Percentiles rank a stretch among this genome's conserved stretches.
These are phyloP conservation scores for Lactarius trivialis DNA, from an alignment of 768 basidiomycete species.

Conservation along the genomic window DNA sequence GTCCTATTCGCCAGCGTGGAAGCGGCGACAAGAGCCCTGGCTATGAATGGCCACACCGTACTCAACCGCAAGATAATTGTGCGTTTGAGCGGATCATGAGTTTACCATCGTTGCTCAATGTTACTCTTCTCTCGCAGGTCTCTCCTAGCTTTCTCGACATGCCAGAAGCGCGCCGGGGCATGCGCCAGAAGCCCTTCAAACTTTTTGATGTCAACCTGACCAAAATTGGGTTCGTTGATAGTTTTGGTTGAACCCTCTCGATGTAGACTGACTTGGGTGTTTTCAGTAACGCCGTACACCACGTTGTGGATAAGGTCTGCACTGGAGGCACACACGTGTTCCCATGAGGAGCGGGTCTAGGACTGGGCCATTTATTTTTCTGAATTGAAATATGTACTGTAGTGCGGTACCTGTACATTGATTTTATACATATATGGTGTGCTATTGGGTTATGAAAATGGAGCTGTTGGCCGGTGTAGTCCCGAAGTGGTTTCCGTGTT, in stretches of 20 bases:
- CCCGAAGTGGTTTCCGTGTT: slow-evolving; percentile 10
- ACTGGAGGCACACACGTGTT: slow-evolving; percentile 5
- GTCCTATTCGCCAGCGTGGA: not conserved
- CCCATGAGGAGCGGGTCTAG: not conserved
- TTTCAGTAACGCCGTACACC: slow-evolving; percentile 1
- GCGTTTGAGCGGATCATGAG: not conserved
- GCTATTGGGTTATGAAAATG: not conserved
- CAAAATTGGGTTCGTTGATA: not conserved
- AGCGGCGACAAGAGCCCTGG: not conserved
- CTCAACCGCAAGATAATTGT: slow-evolving; percentile 12
- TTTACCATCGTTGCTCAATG: not conserved
- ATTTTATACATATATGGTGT: not conserved
- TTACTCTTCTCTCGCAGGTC: not conserved
- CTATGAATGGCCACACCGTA: not conserved
- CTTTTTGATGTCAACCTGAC: not conserved
- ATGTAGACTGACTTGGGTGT: not conserved
- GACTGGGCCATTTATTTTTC: no score
- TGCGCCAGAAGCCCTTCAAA: not conserved
- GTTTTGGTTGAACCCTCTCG: not conserved
- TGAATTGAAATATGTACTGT: not conserved
- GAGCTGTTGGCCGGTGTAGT: slow-evolving; percentile 9
- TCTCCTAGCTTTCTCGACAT: slow-evolving; percentile 11
- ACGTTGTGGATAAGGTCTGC: not conserved
- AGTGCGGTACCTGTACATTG: not conserved
- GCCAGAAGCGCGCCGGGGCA: slow-evolving; percentile 2